phyloP scores from a whole-genome alignment of 768 basidiomycete species.

The Tulasnella sp. region DNA sequence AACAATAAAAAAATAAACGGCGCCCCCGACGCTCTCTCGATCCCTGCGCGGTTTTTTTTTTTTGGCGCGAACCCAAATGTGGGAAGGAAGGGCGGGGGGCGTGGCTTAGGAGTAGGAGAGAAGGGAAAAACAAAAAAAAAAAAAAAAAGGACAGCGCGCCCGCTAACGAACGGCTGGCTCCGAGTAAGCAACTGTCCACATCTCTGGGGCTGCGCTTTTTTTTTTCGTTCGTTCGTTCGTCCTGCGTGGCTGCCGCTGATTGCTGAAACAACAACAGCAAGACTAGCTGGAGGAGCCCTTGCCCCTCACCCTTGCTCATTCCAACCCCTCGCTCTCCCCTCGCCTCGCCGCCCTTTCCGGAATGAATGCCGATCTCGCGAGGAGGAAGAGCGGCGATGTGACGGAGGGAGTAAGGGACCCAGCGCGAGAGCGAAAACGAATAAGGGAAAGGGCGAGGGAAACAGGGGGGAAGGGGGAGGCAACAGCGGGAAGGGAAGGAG shows the following conservation, averaged over 20 bases:
- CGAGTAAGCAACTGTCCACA: not conserved
- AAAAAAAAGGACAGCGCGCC: not conserved
- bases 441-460: no score
- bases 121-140: no score
- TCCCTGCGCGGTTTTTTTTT: no score
- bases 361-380: constrained; percentile 2
- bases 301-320: no score
- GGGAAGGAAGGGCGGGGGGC: no score
- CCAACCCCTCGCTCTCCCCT: not conserved
- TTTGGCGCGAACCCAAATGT: no score
- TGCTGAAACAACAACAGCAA: no score
- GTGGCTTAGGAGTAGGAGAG: not conserved
- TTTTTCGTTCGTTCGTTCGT: no score
- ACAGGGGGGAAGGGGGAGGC: no score
- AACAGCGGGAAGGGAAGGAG: not conserved
- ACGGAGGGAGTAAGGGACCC: not conserved
- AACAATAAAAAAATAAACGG: not conserved
- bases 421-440: not conserved
- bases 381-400: not conserved
- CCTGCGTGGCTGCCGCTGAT: no score
- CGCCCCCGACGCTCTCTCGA: not conserved
- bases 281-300: no score
- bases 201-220: no score
- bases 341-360: not conserved
- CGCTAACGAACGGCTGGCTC: not conserved